Percentiles rank a stretch among this genome's conserved stretches.
Evolutionary conservation across 192 early-diverging fungal species (phyloP).

Genomic region (Phlyctochytrium arcticum): DNA sequence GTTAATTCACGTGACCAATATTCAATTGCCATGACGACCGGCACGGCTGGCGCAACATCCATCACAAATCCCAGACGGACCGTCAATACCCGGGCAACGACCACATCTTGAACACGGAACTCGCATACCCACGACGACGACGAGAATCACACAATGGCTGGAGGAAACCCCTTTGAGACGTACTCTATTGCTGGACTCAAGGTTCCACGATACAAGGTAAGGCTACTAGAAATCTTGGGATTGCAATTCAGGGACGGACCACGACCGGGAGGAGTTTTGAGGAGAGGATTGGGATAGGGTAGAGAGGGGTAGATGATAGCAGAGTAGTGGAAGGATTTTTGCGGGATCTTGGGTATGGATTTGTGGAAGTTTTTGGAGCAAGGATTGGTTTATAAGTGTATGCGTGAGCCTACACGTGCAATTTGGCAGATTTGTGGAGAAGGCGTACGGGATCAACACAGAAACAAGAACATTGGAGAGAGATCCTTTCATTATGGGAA

Average conservation of each 20-base stretch:
- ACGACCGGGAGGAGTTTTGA: background rate
- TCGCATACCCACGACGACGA: no score
- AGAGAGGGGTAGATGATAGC: background rate
- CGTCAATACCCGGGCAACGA: no score
- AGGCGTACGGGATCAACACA: background rate
- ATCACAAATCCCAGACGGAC: no score
- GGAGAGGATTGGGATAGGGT: background rate
- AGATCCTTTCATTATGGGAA: background rate
- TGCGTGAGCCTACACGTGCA: no score
- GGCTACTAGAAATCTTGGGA: background rate
- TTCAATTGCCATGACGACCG: no score
- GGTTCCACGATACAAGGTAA: slow-evolving; percentile 49
- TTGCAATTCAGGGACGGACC: background rate
- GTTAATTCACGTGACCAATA: no score
- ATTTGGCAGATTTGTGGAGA: background rate
- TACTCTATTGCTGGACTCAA: slow-evolving; percentile 35
- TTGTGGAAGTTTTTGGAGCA: no score
- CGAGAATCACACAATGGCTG: slow-evolving; percentile 21
- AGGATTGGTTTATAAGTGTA: no score
- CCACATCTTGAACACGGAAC: no score
- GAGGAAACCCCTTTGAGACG: slow-evolving; percentile 46
- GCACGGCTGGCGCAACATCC: no score
- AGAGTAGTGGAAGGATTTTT: background rate
- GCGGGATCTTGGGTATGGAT: background rate
- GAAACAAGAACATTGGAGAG: background rate